Evolutionary conservation across 2,329 filamentous ascomycete species (phyloP).

Genomic region (Fusarium continuum): DNA sequence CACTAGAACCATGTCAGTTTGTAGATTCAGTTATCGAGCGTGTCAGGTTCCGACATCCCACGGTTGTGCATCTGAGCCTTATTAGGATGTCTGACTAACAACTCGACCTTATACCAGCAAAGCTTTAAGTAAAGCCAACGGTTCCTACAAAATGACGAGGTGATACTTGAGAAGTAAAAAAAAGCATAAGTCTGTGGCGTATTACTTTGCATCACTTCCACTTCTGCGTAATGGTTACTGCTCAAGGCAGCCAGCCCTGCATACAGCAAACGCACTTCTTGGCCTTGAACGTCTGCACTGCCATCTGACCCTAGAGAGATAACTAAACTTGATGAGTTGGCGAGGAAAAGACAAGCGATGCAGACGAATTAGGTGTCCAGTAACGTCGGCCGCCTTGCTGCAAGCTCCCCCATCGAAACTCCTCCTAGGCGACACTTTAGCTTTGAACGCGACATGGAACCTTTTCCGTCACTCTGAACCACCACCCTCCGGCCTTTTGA

Average conservation of each 20-base stretch:
- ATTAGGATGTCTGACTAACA: neutral
- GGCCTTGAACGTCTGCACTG: conserved; percentile 1
- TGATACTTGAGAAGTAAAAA: neutral
- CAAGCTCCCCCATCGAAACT: conserved; percentile 24
- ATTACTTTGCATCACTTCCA: neutral
- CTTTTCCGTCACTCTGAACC: conserved; percentile 20
- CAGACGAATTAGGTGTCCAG: conserved; percentile 27
- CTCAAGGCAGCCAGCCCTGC: conserved; percentile 7
- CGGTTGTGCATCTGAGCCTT: conserved; percentile 5
- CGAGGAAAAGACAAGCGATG: conserved; percentile 20
- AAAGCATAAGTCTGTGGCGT: neutral
- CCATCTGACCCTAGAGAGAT: conserved; percentile 4
- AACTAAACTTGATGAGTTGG: conserved; percentile 7
- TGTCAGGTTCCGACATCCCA: neutral
- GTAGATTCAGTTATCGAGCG: neutral
- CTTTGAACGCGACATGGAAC: conserved; percentile 31
- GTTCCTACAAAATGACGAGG: neutral
- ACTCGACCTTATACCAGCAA: neutral
- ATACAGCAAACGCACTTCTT: conserved; percentile 5
- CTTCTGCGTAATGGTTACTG: neutral
- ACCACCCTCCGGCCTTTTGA: conserved; percentile 7
- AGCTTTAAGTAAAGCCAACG: neutral
- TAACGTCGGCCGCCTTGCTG: conserved; percentile 34
- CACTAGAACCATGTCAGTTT: neutral
- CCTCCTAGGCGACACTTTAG: conserved; percentile 19